These are phyloP conservation scores for Yamadazyma siamensis DNA, from an alignment of 1,139 yeast genomes.

Conservation along the genomic window DNA sequence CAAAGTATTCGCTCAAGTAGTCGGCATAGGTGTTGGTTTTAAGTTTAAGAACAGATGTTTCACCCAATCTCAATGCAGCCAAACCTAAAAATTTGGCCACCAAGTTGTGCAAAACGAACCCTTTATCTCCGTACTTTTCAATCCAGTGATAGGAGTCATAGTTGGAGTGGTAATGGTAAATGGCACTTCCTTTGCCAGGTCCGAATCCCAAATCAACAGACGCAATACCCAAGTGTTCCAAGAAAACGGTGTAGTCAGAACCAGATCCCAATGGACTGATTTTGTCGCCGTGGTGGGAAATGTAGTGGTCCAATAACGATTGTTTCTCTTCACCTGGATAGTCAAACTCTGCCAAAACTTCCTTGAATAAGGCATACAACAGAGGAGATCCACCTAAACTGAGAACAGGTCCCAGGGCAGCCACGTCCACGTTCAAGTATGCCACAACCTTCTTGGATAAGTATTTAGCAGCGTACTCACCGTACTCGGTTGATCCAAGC, in stretches of 20 bases:
- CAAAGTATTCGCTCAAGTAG: conserved; percentile 28
- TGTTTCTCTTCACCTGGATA: conserved; percentile 47
- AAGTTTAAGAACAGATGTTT: conserved; percentile 49
- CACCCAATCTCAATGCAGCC: conserved; percentile 49
- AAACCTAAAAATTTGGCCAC: conserved; percentile 60
- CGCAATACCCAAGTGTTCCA: conserved; percentile 47
- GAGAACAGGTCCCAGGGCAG: conserved; percentile 35
- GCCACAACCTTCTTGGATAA: conserved; percentile 41
- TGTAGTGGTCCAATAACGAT: conserved; percentile 60
- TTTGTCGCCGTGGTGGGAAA: conserved; percentile 25
- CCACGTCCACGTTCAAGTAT: conserved; percentile 41
- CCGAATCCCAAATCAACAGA: conserved; percentile 38
- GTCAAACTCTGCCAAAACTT: conserved; percentile 31
- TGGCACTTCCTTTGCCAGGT: conserved; percentile 25
- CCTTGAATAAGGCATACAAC: conserved; percentile 29
- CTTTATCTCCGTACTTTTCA: conserved; percentile 52
- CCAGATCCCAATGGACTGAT: conserved; percentile 43
- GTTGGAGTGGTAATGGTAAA: conserved; percentile 57
- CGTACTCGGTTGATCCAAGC: conserved; percentile 46
- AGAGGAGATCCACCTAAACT: conserved; percentile 38
- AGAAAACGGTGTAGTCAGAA: conserved; percentile 45
- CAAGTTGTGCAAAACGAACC: conserved; percentile 50
- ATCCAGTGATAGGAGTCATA: conserved; percentile 61
- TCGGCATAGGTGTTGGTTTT: conserved; percentile 33
- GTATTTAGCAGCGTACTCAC: conserved; percentile 36